Base-by-base conservation (phyloP, 129 eudicot genomes). In the Tagetes erecta region DNA sequence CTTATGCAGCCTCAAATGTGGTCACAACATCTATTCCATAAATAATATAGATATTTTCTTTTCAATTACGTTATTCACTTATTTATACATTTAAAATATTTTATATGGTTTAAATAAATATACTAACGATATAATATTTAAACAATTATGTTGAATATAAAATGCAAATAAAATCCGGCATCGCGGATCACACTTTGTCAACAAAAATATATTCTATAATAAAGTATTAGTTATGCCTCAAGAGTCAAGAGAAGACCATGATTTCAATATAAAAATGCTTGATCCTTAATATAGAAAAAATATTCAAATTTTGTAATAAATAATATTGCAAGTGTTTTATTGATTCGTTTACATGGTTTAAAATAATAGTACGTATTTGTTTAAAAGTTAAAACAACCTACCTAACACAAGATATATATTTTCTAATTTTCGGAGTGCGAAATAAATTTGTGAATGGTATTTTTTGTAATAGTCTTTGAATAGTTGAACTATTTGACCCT, bases 1-100 rank as follows among this genome's bases (percentile, higher is more conserved):
- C 13, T 30, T 65, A 56, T 64, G 12, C 27, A 72, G 52, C 82
- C 82, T 79, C 82, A 60, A 9, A n/a, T 5, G 36, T 60, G 36
- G 12, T 35, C 67, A 37, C 42, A 62, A n/a, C 9, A 36, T 12
- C 9, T 4, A 7, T 13, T 62, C 42, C 10, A 7, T 4, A 1
- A 31, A 59, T n/a, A 31, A 1, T 20, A 2, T 31, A 49, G 82
- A 70, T 78, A 70, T 62, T 78, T 70, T 51, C 2, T 4, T 6
- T 14, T 27, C 11, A 8, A 6, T 13, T 58, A 42, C 0, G 7
- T 7, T 55, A 36, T 2, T 33, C 13, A 14, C 6, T 42, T 46
- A 2, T 10, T 4, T 56, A 6, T 30, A 56, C 30, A 13, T n/a
- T 0, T 2, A 56, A 56, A 56, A 56, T 4, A 56, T 56, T 56